These are phyloP conservation scores for Antonospora locustae DNA, from an alignment of 371 early-diverging fungal species.

Conservation along the genomic window DNA sequence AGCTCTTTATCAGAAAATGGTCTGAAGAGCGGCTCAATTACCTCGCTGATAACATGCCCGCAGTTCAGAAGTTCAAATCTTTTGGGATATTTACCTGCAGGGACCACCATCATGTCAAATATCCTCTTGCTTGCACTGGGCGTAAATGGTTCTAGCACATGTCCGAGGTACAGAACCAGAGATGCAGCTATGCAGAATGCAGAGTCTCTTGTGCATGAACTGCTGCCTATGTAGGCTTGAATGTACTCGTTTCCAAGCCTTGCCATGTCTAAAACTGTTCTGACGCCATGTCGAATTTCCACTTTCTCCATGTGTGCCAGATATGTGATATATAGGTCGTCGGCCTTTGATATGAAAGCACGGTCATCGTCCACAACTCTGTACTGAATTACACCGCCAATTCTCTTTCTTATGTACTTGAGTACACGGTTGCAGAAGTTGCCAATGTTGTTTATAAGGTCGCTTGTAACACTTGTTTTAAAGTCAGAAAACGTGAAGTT, in stretches of 20 bases:
- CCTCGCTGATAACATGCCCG: neutral
- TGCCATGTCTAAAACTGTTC: slow-evolving; percentile 74
- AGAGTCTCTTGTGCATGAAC: slow-evolving; percentile 73
- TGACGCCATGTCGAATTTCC: slow-evolving; percentile 69
- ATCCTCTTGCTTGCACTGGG: slow-evolving; percentile 56
- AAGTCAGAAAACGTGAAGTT: slow-evolving; percentile 87
- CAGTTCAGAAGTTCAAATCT: neutral
- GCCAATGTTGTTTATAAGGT: slow-evolving; percentile 85
- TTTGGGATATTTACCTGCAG: neutral
- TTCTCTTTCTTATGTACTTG: slow-evolving; percentile 78
- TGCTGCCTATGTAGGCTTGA: slow-evolving; percentile 61
- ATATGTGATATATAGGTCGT: slow-evolving; percentile 64
- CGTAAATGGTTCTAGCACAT: slow-evolving; percentile 77
- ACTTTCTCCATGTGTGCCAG: slow-evolving; percentile 65
- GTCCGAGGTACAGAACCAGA: slow-evolving; percentile 69
- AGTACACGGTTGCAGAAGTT: slow-evolving; percentile 92
- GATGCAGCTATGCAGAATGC: slow-evolving; percentile 68
- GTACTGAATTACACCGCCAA: slow-evolving; percentile 61
- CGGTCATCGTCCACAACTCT: slow-evolving; percentile 54
- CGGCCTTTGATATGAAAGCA: slow-evolving; percentile 64
- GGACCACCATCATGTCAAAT: neutral
- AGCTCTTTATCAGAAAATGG: neutral
- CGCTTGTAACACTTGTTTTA: slow-evolving; percentile 74
- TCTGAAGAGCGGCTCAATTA: neutral
- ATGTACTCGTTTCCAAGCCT: slow-evolving; percentile 80